These are phyloP conservation scores for Kregervanrija delftensis DNA, from an alignment of 805 yeast species.

Conservation along the genomic window DNA sequence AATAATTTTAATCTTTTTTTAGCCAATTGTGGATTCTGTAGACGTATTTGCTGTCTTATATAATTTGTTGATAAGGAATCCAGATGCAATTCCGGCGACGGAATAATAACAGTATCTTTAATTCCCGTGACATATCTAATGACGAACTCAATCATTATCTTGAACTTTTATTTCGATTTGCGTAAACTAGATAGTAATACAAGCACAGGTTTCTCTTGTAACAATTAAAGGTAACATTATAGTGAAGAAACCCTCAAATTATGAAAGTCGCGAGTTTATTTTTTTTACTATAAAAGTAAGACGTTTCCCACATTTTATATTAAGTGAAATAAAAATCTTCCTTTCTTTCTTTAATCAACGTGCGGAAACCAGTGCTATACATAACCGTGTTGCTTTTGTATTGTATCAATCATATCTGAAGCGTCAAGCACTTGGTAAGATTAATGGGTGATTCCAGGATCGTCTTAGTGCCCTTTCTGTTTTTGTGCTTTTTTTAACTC, in stretches of 20 bases:
- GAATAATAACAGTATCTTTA: slow-evolving; percentile 32
- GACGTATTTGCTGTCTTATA: slow-evolving; percentile 39
- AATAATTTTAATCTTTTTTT: slow-evolving; percentile 54
- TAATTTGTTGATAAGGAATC: slow-evolving; percentile 30
- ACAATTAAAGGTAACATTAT: too few relatives aligned
- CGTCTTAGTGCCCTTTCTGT: slow-evolving; percentile 67
- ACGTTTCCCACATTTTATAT: too few relatives aligned
- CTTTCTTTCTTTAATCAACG: slow-evolving; percentile 31
- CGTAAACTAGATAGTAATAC: neutral
- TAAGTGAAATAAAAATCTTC: too few relatives aligned
- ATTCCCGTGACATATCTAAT: slow-evolving; percentile 42
- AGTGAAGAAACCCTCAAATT: too few relatives aligned
- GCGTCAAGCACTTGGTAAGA: slow-evolving; percentile 76
- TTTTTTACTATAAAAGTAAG: too few relatives aligned
- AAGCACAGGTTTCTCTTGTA: neutral
- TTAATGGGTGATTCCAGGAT: slow-evolving; percentile 34
- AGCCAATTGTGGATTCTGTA: slow-evolving; percentile 20
- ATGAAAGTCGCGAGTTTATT: too few relatives aligned
- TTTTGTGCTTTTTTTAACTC: slow-evolving; percentile 7
- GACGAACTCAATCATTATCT: slow-evolving; percentile 16
- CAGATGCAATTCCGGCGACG: slow-evolving; percentile 13
- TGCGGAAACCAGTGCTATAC: slow-evolving; percentile 68
- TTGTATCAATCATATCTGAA: slow-evolving; percentile 27
- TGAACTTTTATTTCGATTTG: neutral
- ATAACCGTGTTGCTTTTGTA: slow-evolving; percentile 64